Conservation (phyloP, 306 rosid species). For the Malus domestica region DNA sequence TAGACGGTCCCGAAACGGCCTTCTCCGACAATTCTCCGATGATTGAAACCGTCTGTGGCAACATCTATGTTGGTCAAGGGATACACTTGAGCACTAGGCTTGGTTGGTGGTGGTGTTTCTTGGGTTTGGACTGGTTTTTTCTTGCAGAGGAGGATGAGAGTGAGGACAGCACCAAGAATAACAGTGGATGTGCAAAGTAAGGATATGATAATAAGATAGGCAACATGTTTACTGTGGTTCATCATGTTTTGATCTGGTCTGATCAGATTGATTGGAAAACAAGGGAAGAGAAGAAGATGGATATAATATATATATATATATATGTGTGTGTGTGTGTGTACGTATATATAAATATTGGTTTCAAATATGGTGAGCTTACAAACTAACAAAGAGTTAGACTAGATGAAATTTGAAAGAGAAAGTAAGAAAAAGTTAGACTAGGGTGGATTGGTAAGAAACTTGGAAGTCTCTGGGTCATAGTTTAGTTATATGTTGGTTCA, state of each 20-base stretch:
- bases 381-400: neutral
- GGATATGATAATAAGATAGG: constrained; percentile 39
- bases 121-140: constrained; percentile 47
- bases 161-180: constrained; percentile 34
- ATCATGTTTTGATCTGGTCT: constrained; percentile 12
- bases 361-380: neutral
- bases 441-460: constrained; percentile 38
- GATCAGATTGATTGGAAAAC: constrained; percentile 5
- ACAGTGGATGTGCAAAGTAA: constrained; percentile 38
- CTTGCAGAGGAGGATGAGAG: constrained; percentile 40
- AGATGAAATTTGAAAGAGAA: neutral
- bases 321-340: constrained; percentile 16
- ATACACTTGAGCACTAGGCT: constrained; percentile 40
- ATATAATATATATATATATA: neutral
- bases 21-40: constrained; percentile 53
- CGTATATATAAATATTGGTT: neutral
- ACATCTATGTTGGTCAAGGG: constrained; percentile 43
- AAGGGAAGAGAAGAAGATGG: constrained; percentile 19
- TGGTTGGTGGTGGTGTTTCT: constrained; percentile 35
- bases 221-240: constrained; percentile 35
- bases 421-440: constrained; percentile 5
- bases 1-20: constrained; percentile 80
- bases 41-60: constrained; percentile 77
- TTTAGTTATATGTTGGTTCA: constrained; percentile 39
- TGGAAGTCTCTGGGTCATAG: constrained; percentile 13